Conservation (phyloP, 192 early-diverging fungal species). For the Linnemannia schmuckeri region DNA sequence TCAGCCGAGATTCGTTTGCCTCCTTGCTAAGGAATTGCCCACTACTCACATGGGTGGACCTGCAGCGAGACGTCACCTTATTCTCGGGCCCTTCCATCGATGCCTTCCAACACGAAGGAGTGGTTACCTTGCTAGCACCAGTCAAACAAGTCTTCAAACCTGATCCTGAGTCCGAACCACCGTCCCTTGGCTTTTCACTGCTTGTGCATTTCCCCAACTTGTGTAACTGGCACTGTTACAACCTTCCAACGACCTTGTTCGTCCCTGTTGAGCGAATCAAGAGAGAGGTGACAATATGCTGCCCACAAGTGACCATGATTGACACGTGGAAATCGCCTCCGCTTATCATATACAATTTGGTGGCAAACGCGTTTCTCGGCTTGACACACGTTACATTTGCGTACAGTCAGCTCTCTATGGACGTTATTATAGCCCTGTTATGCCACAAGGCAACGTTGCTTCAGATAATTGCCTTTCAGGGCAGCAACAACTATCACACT, state of each 20-base stretch:
- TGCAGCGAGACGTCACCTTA: background rate
- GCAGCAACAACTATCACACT: background rate
- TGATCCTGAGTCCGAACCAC: background rate
- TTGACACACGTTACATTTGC: background rate
- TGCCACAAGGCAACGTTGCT: slow-evolving; percentile 7
- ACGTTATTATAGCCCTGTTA: slow-evolving; percentile 18
- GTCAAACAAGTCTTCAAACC: slow-evolving; percentile 19
- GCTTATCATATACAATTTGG: slow-evolving; percentile 15
- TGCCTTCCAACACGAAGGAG: slow-evolving; percentile 18
- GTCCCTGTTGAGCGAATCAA: slow-evolving; percentile 23
- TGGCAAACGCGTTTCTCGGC: slow-evolving; percentile 11
- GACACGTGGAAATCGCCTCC: background rate
- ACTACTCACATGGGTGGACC: slow-evolving; percentile 11
- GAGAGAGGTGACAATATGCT: slow-evolving; percentile 16
- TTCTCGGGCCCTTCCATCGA: slow-evolving; percentile 17
- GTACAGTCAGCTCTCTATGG: slow-evolving; percentile 19
- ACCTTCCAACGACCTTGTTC: background rate
- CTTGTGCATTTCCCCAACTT: slow-evolving; percentile 25
- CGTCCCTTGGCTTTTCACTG: slow-evolving; percentile 5
- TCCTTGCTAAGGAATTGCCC: slow-evolving; percentile 16
- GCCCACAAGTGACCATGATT: slow-evolving; percentile 10
- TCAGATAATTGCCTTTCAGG: background rate
- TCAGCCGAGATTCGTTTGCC: slow-evolving; percentile 16
- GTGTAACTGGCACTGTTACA: background rate
- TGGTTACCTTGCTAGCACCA: slow-evolving; percentile 4